These are phyloP conservation scores for Aspergillus coremiiformis DNA, from an alignment of 495 filamentous ascomycete species.

Conservation along the genomic window DNA sequence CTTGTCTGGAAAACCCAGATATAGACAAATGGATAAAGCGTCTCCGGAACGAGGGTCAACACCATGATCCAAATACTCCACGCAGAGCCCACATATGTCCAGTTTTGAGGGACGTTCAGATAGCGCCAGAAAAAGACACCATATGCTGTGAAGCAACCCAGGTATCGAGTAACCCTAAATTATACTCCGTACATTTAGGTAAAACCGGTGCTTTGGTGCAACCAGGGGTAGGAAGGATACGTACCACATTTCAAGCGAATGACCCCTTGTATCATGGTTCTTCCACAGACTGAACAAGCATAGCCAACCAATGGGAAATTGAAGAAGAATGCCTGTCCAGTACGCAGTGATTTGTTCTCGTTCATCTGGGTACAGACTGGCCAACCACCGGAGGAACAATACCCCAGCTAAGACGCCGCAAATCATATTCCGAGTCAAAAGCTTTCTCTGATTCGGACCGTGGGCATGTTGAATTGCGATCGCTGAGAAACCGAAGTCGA, in stretches of 20 bases:
- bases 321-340: conserved; percentile 15
- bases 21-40: conserved; percentile 16
- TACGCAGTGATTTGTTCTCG: conserved; percentile 16
- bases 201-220: not conserved
- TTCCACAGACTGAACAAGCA: conserved; percentile 9
- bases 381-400: conserved; percentile 1
- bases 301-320: conserved; percentile 14
- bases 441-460: not conserved
- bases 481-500: conserved; percentile 9
- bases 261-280: conserved; percentile 6
- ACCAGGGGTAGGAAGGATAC: not conserved
- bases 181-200: too few relatives aligned
- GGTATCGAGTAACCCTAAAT: conserved; percentile 12
- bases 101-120: conserved; percentile 15
- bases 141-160: conserved; percentile 16
- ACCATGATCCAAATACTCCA: conserved; percentile 14
- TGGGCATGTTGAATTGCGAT: conserved; percentile 7
- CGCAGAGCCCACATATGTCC: conserved; percentile 13
- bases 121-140: conserved; percentile 19
- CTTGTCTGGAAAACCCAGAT: conserved; percentile 4
- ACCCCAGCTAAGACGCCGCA: conserved; percentile 2
- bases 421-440: conserved; percentile 8
- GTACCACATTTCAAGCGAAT: conserved; percentile 18
- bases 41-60: conserved; percentile 14
- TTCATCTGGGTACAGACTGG: conserved; percentile 8